Evolutionary conservation across 2,329 filamentous ascomycete species (phyloP).

Genomic region (Trichoderma brevicompactum): DNA sequence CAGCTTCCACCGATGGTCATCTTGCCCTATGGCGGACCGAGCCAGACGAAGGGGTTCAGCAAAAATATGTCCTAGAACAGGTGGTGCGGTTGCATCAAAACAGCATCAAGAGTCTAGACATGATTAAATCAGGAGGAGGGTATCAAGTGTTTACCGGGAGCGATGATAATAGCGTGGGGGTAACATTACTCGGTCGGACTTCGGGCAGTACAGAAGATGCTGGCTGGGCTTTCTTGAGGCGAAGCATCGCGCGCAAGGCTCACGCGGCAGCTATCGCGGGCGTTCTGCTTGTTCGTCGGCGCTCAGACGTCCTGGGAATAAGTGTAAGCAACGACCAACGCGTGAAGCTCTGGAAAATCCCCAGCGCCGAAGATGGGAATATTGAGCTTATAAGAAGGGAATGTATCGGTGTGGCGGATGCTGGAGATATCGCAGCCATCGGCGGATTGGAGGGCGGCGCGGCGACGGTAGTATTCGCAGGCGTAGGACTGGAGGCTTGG

Average conservation of each 20-base stretch:
- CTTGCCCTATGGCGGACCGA: slow-evolving; percentile 48
- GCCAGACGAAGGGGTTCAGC: slow-evolving; percentile 11
- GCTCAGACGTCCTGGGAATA: slow-evolving; percentile 40
- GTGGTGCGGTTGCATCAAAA: slow-evolving; percentile 72
- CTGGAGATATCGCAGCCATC: slow-evolving; percentile 56
- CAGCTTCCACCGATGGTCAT: slow-evolving; percentile 81
- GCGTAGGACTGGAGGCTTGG: slow-evolving; percentile 56
- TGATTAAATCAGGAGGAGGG: slow-evolving; percentile 41
- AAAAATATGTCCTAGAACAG: slow-evolving; percentile 38
- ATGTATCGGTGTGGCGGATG: slow-evolving; percentile 65
- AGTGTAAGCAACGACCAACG: slow-evolving; percentile 65
- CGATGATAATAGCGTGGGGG: slow-evolving; percentile 81
- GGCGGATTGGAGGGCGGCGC: slow-evolving; percentile 20
- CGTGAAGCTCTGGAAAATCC: slow-evolving; percentile 59
- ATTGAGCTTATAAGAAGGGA: slow-evolving; percentile 52
- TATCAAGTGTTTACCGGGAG: slow-evolving; percentile 73
- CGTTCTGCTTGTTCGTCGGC: slow-evolving; percentile 44
- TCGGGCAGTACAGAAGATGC: slow-evolving; percentile 29
- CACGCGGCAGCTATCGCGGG: slow-evolving; percentile 76
- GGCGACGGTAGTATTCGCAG: slow-evolving; percentile 46
- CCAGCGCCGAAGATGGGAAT: slow-evolving; percentile 31
- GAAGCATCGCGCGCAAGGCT: slow-evolving; percentile 50
- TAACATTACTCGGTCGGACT: slow-evolving; percentile 47
- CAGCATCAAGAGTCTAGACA: slow-evolving; percentile 70
- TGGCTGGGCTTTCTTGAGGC: slow-evolving; percentile 35